Evolutionary conservation across 257 asterid species (phyloP), one percentile per base, ranked within the genome.

Genomic region (Gentiana straminea): DNA sequence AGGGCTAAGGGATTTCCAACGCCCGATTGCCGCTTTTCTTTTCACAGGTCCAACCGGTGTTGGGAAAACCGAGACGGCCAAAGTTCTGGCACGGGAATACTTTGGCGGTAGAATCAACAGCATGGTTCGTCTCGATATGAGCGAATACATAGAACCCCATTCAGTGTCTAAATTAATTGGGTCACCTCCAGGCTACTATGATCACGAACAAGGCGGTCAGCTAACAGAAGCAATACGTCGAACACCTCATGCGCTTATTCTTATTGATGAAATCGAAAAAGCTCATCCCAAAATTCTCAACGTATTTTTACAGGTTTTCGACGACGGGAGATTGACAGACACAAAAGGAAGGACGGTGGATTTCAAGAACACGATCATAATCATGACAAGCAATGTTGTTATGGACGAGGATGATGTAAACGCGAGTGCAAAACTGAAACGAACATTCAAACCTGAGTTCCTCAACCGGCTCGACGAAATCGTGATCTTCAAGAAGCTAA

Each of bases 1-100:
- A 9, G 97, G 97, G 54, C 80, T 89, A 43, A 84, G 80, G 67
- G 85, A 86, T 36, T 94, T 95, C 24, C 75, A 75, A 63, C 76
- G 95, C 13, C 97, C 97, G 8, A 78, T 83, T 5, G 95, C 97
- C 13, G 83, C 86, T 66, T 84, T 89, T 79, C 77, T 86, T 76
- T 89, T 89, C 36, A 83, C 89, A 0, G 97, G 97, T 35, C 97
- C 97, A 38, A 86, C 95, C 6, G 97, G 93, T 15, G 95, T 86
- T 2, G 97, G 97, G 38, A 89, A 89, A 60, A 83, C 97, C 1
- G 90, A 86, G 64, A 78, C 86, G 1, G 95, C 95, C 0, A 89
- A 89, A 63, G 61, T 93, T 3, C 56, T 89, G 49, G 97, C 97
- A 5, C 64, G 86, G 4, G 88, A 83, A 76, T 89, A 83, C 75